phyloP scores from a whole-genome alignment of 1,284 basidiomycete genomes.

The Papiliotrema laurentii region DNA sequence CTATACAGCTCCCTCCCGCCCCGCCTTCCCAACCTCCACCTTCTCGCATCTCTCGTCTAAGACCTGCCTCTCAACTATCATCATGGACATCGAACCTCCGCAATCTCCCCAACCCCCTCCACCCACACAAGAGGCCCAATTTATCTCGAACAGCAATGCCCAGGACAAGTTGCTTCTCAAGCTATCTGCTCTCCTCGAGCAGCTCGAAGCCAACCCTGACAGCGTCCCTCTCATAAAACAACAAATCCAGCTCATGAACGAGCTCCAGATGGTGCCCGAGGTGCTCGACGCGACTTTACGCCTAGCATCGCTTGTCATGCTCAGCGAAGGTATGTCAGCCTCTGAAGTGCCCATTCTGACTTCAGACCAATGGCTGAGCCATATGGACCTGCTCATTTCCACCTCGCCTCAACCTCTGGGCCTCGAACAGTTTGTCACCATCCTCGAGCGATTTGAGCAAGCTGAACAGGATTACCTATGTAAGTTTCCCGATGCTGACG shows the following conservation, averaged over 20 bases:
- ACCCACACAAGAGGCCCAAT: too few species aligned
- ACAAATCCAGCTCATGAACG: constrained; percentile 30
- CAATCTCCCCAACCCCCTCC: too few species aligned
- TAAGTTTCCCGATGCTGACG: constrained; percentile 49
- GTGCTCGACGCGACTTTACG: constrained; percentile 12
- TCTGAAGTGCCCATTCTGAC: neutral
- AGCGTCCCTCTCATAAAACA: constrained; percentile 27
- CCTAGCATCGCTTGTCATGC: constrained; percentile 27
- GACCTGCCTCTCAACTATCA: too few species aligned
- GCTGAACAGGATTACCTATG: constrained; percentile 78
- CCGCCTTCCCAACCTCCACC: neutral
- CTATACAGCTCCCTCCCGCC: too few species aligned
- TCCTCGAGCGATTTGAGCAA: constrained; percentile 61
- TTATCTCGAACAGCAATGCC: too few species aligned
- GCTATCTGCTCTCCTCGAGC: constrained; percentile 23
- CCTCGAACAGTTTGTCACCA: constrained; percentile 55
- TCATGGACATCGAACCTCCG: neutral
- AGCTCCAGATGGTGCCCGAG: constrained; percentile 22
- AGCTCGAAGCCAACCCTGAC: constrained; percentile 23
- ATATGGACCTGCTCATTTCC: constrained; percentile 25
- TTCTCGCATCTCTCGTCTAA: neutral
- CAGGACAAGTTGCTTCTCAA: constrained; percentile 10
- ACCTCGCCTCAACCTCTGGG: constrained; percentile 11
- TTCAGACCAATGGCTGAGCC: constrained; percentile 29
- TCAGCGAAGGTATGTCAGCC: constrained; percentile 30